These are phyloP conservation scores for Coriaria nepalensis DNA, from an alignment of 306 rosid species.

Conservation along the genomic window DNA sequence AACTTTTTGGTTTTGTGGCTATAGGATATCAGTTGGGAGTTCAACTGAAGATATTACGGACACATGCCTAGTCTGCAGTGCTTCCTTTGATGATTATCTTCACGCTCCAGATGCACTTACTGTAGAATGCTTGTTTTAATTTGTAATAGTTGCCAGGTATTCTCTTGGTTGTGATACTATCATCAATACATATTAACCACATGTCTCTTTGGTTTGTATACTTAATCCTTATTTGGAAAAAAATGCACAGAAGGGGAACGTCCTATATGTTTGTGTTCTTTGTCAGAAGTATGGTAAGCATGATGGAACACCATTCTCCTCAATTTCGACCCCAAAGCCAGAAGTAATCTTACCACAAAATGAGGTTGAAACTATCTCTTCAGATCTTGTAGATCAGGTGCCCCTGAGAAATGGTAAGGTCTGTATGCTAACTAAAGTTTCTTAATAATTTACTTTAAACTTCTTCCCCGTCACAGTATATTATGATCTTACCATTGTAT, in stretches of 20 bases:
- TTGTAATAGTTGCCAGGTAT: conserved; percentile 71
- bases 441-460: neutral
- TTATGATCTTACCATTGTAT: too few species aligned
- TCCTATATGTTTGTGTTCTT: conserved; percentile 51
- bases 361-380: conserved; percentile 20
- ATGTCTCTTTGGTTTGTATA: too few species aligned
- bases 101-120: conserved; percentile 63
- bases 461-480: too few species aligned
- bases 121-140: conserved; percentile 88
- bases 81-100: conserved; percentile 72
- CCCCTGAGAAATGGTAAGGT: conserved; percentile 65
- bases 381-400: conserved; percentile 23
- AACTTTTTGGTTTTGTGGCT: conserved; percentile 15
- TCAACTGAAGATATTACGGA: conserved; percentile 50
- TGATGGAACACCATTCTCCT: conserved; percentile 15
- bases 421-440: conserved; percentile 25
- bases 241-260: conserved; percentile 31
- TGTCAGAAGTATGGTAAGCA: conserved; percentile 67
- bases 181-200: too few species aligned
- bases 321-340: conserved; percentile 25
- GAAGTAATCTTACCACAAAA: conserved; percentile 16
- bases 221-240: too few species aligned
- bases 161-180: conserved; percentile 7
- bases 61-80: conserved; percentile 51
- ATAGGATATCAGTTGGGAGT: conserved; percentile 87